These are phyloP conservation scores for Paramecium sonneborni DNA, from an alignment of 73 alveolate species.

Conservation along the genomic window DNA sequence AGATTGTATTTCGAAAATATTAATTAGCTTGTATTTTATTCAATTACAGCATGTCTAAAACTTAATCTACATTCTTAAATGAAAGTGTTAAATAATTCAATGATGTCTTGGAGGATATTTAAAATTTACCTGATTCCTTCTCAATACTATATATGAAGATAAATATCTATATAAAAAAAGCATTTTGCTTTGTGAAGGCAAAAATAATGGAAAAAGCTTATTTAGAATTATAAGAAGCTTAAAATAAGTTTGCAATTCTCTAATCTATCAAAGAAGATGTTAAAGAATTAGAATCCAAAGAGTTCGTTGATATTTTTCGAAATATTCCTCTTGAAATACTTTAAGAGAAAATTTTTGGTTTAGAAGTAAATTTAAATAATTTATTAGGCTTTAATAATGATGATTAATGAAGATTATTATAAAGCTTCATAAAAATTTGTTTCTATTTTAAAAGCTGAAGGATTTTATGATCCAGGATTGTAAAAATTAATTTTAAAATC, in stretches of 20 bases:
- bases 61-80: constrained; percentile 10
- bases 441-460: constrained; percentile 7
- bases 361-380: not conserved
- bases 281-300: not conserved
- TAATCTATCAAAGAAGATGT: not conserved
- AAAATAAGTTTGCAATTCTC: not conserved
- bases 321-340: not conserved
- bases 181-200: constrained; percentile 19
- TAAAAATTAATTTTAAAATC: not conserved
- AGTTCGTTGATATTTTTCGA: constrained; percentile 13
- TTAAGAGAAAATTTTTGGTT: not conserved
- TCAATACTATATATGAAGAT: constrained; percentile 20
- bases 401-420: not conserved
- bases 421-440: not conserved
- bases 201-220: not conserved
- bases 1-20: constrained; percentile 50
- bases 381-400: not conserved
- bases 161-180: not conserved
- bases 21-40: constrained; percentile 12
- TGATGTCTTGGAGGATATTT: not conserved
- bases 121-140: not conserved
- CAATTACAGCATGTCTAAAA: not conserved
- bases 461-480: constrained; percentile 11
- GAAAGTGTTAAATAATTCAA: constrained; percentile 4
- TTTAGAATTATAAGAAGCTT: not conserved